Base-by-base conservation (phyloP, 805 yeast genomes). In the Zygotorulaspora chibaensis region DNA sequence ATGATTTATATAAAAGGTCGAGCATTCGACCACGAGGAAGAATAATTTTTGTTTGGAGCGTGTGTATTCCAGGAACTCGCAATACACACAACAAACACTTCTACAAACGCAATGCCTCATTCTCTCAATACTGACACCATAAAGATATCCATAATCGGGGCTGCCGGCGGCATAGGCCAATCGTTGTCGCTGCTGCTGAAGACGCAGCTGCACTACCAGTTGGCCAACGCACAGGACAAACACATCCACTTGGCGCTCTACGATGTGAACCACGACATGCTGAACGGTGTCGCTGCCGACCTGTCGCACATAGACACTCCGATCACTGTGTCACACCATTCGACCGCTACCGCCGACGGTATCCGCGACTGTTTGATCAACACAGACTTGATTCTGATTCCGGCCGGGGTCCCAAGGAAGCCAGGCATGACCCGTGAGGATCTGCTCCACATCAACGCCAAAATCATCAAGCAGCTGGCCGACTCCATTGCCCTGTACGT, bases 401-500 rank as follows among this genome's bases (percentile, higher is more conserved):
- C 95, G 38, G 96, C 96, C 29, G 96, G 96, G 51, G 83, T 87
- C 34, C 95, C 96, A 61, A 83, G 96, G 73, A 87, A 87, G 72
- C 96, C 96, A 35, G 96, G 96, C 47, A 87, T 87, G 96, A 84
- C 95, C 49, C 81, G 96, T 70, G 96, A 86, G 65, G 96, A 87
- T 60, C 76, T 87, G 63, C 86, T 87, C 77, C 78, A 79, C 68
- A 84, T 84, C 69, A 87, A 87, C 62, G 93, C 95, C 7, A 79
- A 83, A 29, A 89, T 89, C 63, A 83, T 89, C 51, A 77, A 78
- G 53, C 80, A 77, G 50, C 72, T 89, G 50, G 84, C 91, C 31
- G 78, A 77, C 54, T 87, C 87, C 11, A 81, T 88, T 57, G 93
- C 95, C 40, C 72, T 72, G 53, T 58, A 64, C 63, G 80, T 87